phyloP scores from a whole-genome alignment of 169 alveolate species.

The Theileria parva region DNA sequence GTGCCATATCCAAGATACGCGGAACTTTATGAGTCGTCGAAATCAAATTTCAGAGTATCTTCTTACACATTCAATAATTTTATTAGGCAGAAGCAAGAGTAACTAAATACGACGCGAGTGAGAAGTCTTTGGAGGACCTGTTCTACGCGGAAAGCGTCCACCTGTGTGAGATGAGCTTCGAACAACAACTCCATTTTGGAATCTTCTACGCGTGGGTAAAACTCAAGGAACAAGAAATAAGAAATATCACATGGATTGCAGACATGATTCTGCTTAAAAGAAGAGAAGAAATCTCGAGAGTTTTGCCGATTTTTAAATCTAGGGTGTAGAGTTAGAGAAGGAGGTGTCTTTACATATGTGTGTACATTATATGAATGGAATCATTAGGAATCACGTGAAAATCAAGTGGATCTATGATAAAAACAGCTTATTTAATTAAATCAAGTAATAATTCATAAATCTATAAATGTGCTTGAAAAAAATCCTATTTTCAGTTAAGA shows the following conservation, averaged over 20 bases:
- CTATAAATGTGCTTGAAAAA: neutral
- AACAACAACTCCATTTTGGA: constrained; percentile 94
- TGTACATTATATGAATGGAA: neutral
- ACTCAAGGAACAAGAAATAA: constrained; percentile 96
- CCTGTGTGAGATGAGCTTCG: constrained; percentile 94
- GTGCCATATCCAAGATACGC: constrained; percentile 85
- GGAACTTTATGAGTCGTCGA: constrained; percentile 85
- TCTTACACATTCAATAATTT: neutral
- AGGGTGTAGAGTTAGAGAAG: constrained; percentile 16
- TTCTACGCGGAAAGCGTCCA: constrained; percentile 92
- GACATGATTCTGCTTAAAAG: constrained; percentile 90
- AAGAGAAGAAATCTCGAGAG: constrained; percentile 82
- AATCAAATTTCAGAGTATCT: constrained; percentile 70
- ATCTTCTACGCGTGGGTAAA: constrained; percentile 97
- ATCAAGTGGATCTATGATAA: constrained; percentile 5
- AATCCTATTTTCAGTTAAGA: neutral
- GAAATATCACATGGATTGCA: constrained; percentile 96
- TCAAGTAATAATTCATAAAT: too few species aligned
- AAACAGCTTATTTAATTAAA: neutral
- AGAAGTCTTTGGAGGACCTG: constrained; percentile 90
- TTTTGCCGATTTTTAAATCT: constrained; percentile 79
- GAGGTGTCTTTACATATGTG: neutral
- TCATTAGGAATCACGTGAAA: neutral
- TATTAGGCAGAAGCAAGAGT: constrained; percentile 13
- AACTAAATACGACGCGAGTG: constrained; percentile 52